Percentiles rank a stretch among this genome's conserved stretches.
These are phyloP conservation scores for Cyberlindnera mrakii DNA, from an alignment of 805 yeast genomes.

Conservation along the genomic window DNA sequence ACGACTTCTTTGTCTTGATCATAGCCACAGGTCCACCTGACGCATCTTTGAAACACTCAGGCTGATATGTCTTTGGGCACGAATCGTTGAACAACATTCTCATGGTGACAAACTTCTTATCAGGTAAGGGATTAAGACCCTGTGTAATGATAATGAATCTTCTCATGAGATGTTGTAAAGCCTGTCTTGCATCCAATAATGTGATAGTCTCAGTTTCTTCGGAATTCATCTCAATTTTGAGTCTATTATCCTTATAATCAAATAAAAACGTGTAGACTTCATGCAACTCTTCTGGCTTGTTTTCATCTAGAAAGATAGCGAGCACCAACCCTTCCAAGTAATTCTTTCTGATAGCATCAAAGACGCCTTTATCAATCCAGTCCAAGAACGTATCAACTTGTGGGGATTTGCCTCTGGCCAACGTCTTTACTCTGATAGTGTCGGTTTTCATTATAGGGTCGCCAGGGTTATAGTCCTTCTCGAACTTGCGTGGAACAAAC, in stretches of 20 bases:
- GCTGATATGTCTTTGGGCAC: slow-evolving; percentile 44
- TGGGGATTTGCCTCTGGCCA: slow-evolving; percentile 38
- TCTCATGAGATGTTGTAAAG: slow-evolving; percentile 43
- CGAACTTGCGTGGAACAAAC: slow-evolving; percentile 34
- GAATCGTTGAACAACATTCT: slow-evolving; percentile 42
- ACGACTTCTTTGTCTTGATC: slow-evolving; percentile 17
- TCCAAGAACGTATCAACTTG: slow-evolving; percentile 44
- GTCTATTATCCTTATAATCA: slow-evolving; percentile 31
- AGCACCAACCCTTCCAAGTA: slow-evolving; percentile 41
- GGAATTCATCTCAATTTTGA: slow-evolving; percentile 21
- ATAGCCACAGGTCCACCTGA: slow-evolving; percentile 29
- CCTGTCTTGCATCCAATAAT: slow-evolving; percentile 33
- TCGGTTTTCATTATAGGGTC: slow-evolving; percentile 25
- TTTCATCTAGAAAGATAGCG: slow-evolving; percentile 38
- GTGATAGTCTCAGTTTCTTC: slow-evolving; percentile 8
- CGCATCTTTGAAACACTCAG: slow-evolving; percentile 41
- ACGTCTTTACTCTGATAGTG: slow-evolving; percentile 41
- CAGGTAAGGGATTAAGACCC: slow-evolving; percentile 44
- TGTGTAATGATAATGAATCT: slow-evolving; percentile 49
- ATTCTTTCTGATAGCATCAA: slow-evolving; percentile 36
- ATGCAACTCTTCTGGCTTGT: slow-evolving; percentile 34
- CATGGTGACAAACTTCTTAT: slow-evolving; percentile 39
- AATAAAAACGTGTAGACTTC: slow-evolving; percentile 50
- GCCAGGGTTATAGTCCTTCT: slow-evolving; percentile 18
- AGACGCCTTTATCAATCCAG: slow-evolving; percentile 49